These are phyloP conservation scores for Sordariomycetes sp. DNA, from an alignment of 2,329 filamentous ascomycete genomes.

Conservation along the genomic window DNA sequence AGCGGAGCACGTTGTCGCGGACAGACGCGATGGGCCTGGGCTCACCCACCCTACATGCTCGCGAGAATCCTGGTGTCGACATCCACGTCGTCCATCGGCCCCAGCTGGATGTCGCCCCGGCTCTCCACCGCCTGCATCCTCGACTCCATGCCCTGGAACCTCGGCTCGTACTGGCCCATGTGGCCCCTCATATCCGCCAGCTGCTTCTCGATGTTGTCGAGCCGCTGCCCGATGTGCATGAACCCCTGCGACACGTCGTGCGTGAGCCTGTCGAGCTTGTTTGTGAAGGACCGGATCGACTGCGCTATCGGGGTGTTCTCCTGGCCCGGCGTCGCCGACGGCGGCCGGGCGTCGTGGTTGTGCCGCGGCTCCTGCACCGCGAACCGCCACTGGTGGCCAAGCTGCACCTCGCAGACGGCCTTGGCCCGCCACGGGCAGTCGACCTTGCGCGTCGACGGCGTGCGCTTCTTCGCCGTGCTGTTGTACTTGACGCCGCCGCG, in stretches of 20 bases:
- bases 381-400: conserved; percentile 55
- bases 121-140: conserved; percentile 28
- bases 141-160: conserved; percentile 31
- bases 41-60: conserved; percentile 2
- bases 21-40: not conserved
- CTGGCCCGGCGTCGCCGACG: conserved; percentile 41
- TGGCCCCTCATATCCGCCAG: conserved; percentile 41
- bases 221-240: conserved; percentile 35
- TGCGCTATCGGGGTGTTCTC: conserved; percentile 48
- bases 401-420: conserved; percentile 52
- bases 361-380: conserved; percentile 48
- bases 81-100: conserved; percentile 33
- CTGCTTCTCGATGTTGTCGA: conserved; percentile 43
- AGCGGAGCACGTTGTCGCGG: not conserved
- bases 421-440: conserved; percentile 55
- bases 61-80: conserved; percentile 31
- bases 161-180: conserved; percentile 28
- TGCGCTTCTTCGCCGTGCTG: conserved; percentile 55
- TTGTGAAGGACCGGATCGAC: conserved; percentile 44
- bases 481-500: conserved; percentile 54
- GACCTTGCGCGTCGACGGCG: conserved; percentile 52
- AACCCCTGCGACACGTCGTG: conserved; percentile 46
- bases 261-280: conserved; percentile 48
- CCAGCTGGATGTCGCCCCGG: conserved; percentile 14
- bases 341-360: conserved; percentile 49